Evolutionary conservation across 2,329 filamentous ascomycete genomes (phyloP), one percentile per base, ranked within the genome.

Genomic region (Thelonectria blattea): DNA sequence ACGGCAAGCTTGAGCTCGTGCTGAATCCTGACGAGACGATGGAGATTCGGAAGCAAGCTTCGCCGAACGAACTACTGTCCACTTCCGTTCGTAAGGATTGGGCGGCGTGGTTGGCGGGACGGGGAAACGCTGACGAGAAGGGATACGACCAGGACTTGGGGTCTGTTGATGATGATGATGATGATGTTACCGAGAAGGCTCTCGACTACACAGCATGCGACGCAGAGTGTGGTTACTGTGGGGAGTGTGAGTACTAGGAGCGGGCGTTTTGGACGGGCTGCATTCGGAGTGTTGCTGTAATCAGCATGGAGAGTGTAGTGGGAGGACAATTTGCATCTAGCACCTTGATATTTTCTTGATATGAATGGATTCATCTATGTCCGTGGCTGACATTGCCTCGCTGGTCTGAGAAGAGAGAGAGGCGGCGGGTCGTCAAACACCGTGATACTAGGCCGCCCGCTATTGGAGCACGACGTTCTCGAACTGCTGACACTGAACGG

Each of bases 181-280:
- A 46, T 8, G 59, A 63, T 11, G 55, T 46, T 8, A 59, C 63
- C 9, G 56, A 52, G 5, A 60, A 60, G 42, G 34, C 42, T 15
- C 58, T 42, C 1, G 71, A 73, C n/a, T 71, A 58, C 39, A 61
- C 66, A 22, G 70, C 68, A 1, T 73, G 72, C 47, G 68, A 72
- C 59, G 39, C 42, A n/a, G 68, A 72, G 51, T 73, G 72, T 41
- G 69, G 68, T 22, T 73, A 73, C 43, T 73, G 70, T 18, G 72
- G 71, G 9, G 61, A 64, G 49, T 72, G 71, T 27, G 42, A 34
- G 15, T 68, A 62, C 14, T 66, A 43, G 46, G 18, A 39, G 20
- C n/a, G n/a, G n/a, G n/a, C 27, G 43, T 20, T 7, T 30, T 20
- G 22, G 7, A 24, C 22, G 27, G 6, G 27, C 27, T 30, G 27